These are phyloP conservation scores for Aspergillus sp. DNA, from an alignment of 2,329 filamentous ascomycete genomes.

Conservation along the genomic window DNA sequence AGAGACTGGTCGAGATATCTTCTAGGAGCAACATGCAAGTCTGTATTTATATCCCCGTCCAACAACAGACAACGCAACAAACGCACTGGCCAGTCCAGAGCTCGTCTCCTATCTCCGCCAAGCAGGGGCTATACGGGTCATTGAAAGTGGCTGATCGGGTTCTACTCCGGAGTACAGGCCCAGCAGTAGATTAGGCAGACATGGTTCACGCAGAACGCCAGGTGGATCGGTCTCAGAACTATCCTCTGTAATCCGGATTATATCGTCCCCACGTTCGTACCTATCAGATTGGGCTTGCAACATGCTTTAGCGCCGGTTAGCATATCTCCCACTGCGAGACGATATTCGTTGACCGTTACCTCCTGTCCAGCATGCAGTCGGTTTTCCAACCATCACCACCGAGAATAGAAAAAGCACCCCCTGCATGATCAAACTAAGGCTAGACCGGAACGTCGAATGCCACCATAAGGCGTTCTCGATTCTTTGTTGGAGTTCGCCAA, in stretches of 20 bases:
- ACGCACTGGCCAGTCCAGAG: background rate
- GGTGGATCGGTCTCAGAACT: background rate
- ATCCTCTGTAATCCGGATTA: background rate
- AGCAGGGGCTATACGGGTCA: constrained; percentile 8
- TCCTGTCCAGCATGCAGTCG: background rate
- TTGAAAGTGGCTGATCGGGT: background rate
- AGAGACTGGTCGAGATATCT: background rate
- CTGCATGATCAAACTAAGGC: too few species aligned
- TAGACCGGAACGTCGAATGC: background rate
- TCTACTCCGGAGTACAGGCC: background rate
- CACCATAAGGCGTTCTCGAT: background rate
- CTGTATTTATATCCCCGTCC: constrained; percentile 8
- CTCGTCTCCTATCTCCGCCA: constrained; percentile 1
- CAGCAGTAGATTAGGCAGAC: background rate
- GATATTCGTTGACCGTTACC: background rate
- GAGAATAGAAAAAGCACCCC: background rate
- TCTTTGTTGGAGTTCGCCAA: background rate
- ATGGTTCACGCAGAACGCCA: background rate
- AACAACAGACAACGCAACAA: background rate
- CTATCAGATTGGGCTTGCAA: background rate
- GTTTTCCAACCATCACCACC: background rate
- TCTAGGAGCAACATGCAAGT: constrained; percentile 1
- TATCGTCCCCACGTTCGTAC: background rate
- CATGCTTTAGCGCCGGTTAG: background rate
- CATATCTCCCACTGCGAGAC: background rate